Percentiles rank a stretch among this genome's conserved stretches.
phyloP scores from a whole-genome alignment of 495 filamentous ascomycete species.

The Friedmanniomyces endolithicus region DNA sequence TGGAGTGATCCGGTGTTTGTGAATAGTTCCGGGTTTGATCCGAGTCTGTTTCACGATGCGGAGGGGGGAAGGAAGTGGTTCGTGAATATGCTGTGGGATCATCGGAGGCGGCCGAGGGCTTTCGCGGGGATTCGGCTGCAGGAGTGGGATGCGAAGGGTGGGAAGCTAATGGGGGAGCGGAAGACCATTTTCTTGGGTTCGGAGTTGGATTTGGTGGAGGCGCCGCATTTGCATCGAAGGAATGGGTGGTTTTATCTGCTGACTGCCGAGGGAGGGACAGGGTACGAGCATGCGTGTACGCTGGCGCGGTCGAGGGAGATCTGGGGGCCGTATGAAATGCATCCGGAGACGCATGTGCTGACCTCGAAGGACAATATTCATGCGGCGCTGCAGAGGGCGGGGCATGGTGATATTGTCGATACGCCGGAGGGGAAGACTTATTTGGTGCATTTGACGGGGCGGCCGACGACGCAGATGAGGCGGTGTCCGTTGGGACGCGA shows the following conservation, averaged over 20 bases:
- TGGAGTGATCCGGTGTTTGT: conserved; percentile 4
- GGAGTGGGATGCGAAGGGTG: conserved; percentile 27
- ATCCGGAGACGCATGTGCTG: conserved; percentile 4
- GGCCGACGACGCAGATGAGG: conserved; percentile 40
- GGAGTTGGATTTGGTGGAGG: conserved; percentile 45
- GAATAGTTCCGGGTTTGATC: conserved; percentile 3
- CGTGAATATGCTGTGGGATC: background rate
- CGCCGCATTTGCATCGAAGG: conserved; percentile 47
- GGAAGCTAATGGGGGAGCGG: conserved; percentile 28
- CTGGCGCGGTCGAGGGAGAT: conserved; percentile 42
- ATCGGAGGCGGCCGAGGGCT: background rate
- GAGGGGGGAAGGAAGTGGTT: conserved; percentile 2
- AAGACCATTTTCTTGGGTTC: conserved; percentile 43
- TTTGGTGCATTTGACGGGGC: conserved; percentile 41
- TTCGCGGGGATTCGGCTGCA: conserved; percentile 2
- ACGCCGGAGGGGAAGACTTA: conserved; percentile 45
- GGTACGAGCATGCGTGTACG: conserved; percentile 42
- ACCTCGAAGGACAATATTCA: conserved; percentile 1
- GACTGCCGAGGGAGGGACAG: conserved; percentile 53
- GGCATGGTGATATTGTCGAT: conserved; percentile 48
- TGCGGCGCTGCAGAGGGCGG: conserved; percentile 40
- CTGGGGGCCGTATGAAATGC: conserved; percentile 44
- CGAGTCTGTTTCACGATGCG: background rate
- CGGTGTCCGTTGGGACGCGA: conserved; percentile 45
- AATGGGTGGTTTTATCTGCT: conserved; percentile 47